These are phyloP conservation scores for Suillus occidentalis DNA, from an alignment of 768 basidiomycete genomes.

Conservation along the genomic window DNA sequence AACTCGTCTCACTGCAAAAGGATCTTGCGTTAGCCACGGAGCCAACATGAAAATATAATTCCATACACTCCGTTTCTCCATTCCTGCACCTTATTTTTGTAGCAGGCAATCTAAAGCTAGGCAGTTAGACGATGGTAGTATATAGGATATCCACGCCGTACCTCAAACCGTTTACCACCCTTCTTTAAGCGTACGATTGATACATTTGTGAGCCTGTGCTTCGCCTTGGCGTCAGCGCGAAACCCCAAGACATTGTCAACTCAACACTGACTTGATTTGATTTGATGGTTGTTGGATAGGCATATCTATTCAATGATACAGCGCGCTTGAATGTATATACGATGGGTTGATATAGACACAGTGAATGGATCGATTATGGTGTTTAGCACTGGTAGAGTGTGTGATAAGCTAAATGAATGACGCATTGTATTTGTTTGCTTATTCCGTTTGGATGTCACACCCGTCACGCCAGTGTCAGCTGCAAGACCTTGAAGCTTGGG, in stretches of 20 bases:
- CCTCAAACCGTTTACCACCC: slow-evolving; percentile 97
- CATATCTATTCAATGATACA: slow-evolving; percentile 28
- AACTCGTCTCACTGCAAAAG: slow-evolving; percentile 72
- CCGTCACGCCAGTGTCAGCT: neutral
- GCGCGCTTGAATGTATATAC: neutral
- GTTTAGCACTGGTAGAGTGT: neutral
- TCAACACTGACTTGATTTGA: slow-evolving; percentile 71
- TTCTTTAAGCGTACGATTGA: slow-evolving; percentile 96
- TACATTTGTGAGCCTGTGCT: slow-evolving; percentile 87
- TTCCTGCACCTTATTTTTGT: slow-evolving; percentile 99
- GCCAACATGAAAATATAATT: neutral
- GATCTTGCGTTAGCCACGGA: slow-evolving; percentile 6
- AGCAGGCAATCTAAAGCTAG: slow-evolving; percentile 80
- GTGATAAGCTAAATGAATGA: neutral
- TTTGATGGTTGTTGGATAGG: slow-evolving; percentile 82
- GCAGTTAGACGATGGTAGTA: neutral
- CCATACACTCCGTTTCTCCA: slow-evolving; percentile 88
- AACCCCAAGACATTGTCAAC: slow-evolving; percentile 4
- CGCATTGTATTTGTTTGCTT: neutral
- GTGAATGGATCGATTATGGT: neutral
- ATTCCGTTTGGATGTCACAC: neutral
- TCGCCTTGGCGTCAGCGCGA: slow-evolving; percentile 11
- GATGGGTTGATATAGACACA: neutral
- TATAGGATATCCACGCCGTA: slow-evolving; percentile 25
- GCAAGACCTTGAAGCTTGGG: neutral